A percentile compares a stretch with the other conserved stretches of the same genome.
Evolutionary conservation across 2,329 filamentous ascomycete species (phyloP).

Genomic region (Nothophaeocryptopus gaeumannii): DNA sequence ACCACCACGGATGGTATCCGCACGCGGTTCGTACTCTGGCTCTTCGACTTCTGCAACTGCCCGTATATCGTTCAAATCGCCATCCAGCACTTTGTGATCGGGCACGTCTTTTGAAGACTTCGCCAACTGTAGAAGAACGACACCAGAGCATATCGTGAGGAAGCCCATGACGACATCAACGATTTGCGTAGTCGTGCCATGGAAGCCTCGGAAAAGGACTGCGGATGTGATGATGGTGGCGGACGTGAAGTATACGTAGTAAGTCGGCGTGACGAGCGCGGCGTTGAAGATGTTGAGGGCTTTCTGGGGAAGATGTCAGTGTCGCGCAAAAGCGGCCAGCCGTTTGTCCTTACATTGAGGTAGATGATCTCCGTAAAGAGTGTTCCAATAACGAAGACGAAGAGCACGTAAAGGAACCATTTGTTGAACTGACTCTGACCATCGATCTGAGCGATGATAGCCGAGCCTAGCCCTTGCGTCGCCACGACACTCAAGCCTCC

Average conservation of each 20-base stretch:
- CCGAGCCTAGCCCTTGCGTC: slow-evolving; percentile 87
- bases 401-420: slow-evolving; percentile 91
- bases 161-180: slow-evolving; percentile 91
- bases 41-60: slow-evolving; percentile 94
- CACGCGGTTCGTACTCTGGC: slow-evolving; percentile 93
- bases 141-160: slow-evolving; percentile 86
- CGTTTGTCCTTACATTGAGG: slow-evolving; percentile 74
- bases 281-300: slow-evolving; percentile 96
- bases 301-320: slow-evolving; percentile 65
- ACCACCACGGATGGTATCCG: slow-evolving; percentile 88
- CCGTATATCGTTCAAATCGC: slow-evolving; percentile 90
- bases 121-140: slow-evolving; percentile 89
- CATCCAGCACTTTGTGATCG: slow-evolving; percentile 85
- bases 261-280: slow-evolving; percentile 93
- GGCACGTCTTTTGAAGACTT: slow-evolving; percentile 98
- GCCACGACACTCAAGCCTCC: slow-evolving; percentile 92
- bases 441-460: slow-evolving; percentile 79
- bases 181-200: slow-evolving; percentile 76
- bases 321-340: background rate
- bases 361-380: slow-evolving; percentile 92
- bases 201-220: slow-evolving; percentile 89
- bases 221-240: slow-evolving; percentile 92
- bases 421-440: slow-evolving; percentile 90
- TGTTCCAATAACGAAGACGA: slow-evolving; percentile 88
- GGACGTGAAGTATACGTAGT: slow-evolving; percentile 97